Evolutionary conservation across 1,284 basidiomycete genomes (phyloP).

Genomic region (Chiua sp.): DNA sequence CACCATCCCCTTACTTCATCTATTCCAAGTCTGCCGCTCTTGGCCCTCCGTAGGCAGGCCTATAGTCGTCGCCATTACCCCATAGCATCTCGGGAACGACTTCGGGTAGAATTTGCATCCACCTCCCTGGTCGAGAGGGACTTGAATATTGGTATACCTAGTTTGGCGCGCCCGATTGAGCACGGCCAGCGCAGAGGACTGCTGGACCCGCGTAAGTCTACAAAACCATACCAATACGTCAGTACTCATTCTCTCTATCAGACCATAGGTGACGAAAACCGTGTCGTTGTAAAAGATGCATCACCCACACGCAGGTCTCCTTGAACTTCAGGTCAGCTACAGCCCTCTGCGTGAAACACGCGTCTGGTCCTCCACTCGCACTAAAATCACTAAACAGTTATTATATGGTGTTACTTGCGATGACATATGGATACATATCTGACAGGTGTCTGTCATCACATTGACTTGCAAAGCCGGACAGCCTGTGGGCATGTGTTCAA

Average conservation of each 20-base stretch:
- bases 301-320: slow-evolving; percentile 75
- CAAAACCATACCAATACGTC: slow-evolving; percentile 49
- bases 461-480: slow-evolving; percentile 77
- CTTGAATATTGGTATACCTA: slow-evolving; percentile 68
- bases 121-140: slow-evolving; percentile 58
- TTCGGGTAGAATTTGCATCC: slow-evolving; percentile 60
- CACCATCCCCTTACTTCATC: slow-evolving; percentile 9
- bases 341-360: slow-evolving; percentile 73
- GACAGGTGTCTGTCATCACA: slow-evolving; percentile 65
- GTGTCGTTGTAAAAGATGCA: not conserved
- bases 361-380: slow-evolving; percentile 62
- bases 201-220: slow-evolving; percentile 55
- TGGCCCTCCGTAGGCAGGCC: not conserved
- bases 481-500: slow-evolving; percentile 60
- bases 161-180: slow-evolving; percentile 55
- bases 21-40: not conserved
- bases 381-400: slow-evolving; percentile 67
- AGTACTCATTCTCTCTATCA: not conserved
- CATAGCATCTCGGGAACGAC: slow-evolving; percentile 9
- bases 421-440: slow-evolving; percentile 78
- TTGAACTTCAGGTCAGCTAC: slow-evolving; percentile 64
- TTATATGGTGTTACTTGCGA: slow-evolving; percentile 59
- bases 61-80: not conserved
- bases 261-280: not conserved
- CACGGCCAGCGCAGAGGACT: slow-evolving; percentile 46